Percentiles rank a stretch among this genome's conserved stretches.
These are phyloP conservation scores for Picea sitchensis DNA, from an alignment of 75 land plant species.

Conservation along the genomic window DNA sequence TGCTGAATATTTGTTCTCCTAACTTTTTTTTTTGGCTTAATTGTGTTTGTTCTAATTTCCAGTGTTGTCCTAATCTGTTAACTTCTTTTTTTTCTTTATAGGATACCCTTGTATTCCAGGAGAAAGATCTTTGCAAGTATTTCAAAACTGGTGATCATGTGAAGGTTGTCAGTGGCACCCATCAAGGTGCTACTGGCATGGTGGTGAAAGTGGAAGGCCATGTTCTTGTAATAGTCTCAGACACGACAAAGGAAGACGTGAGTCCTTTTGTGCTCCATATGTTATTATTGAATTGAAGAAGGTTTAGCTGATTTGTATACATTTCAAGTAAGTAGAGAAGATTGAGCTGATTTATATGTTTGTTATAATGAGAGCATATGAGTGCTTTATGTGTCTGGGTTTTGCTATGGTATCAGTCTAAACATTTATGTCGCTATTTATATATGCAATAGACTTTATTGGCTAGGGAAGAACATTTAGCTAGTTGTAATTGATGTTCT, in stretches of 20 bases:
- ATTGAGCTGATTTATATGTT: not conserved
- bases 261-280: conserved; percentile 15
- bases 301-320: no score
- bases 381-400: not conserved
- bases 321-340: no score
- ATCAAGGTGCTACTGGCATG: conserved; percentile 97
- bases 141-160: conserved; percentile 97
- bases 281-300: not conserved
- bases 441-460: not conserved
- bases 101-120: conserved; percentile 75
- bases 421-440: not conserved
- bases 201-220: conserved; percentile 86
- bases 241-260: conserved; percentile 93
- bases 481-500: not conserved
- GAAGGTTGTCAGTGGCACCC: conserved; percentile 83
- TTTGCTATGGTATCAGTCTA: not conserved
- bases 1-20: conserved; percentile 16
- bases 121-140: conserved; percentile 85
- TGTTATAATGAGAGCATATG: not conserved
- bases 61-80: no score
- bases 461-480: no score
- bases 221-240: conserved; percentile 76
- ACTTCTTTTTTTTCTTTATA: conserved; percentile 18
- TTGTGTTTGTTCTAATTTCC: not conserved
- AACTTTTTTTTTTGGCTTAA: not conserved